phyloP scores from a whole-genome alignment of 169 alveolate species.

The Cryptosporidium canis region DNA sequence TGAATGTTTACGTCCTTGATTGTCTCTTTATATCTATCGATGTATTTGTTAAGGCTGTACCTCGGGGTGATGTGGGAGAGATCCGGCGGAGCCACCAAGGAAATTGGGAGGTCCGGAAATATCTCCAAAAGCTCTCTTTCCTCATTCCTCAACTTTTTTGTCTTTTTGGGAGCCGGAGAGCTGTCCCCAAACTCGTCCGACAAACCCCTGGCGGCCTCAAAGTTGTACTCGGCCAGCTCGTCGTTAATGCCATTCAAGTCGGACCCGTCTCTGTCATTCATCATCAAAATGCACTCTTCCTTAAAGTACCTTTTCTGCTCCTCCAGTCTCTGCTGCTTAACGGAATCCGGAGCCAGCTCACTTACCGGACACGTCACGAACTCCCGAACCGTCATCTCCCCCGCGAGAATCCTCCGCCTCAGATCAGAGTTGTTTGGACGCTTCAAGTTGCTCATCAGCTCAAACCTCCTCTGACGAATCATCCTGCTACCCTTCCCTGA shows the following conservation, averaged over 20 bases:
- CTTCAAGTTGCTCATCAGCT: slow-evolving; percentile 50
- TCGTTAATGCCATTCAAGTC: slow-evolving; percentile 39
- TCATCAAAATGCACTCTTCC: slow-evolving; percentile 50
- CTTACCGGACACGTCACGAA: slow-evolving; percentile 66
- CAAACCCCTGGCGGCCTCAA: not conserved
- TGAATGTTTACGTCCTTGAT: slow-evolving; percentile 11
- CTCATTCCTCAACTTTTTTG: not conserved
- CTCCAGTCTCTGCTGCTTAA: slow-evolving; percentile 40
- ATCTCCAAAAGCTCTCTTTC: not conserved
- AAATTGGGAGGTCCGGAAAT: slow-evolving; percentile 13
- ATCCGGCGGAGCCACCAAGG: slow-evolving; percentile 24
- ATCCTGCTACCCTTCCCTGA: slow-evolving; percentile 24
- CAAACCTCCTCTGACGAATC: slow-evolving; percentile 64
- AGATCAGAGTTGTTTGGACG: slow-evolving; percentile 40
- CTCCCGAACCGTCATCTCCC: slow-evolving; percentile 57
- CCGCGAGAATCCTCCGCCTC: slow-evolving; percentile 41
- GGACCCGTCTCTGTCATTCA: not conserved
- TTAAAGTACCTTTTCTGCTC: slow-evolving; percentile 53
- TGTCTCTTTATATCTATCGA: slow-evolving; percentile 41
- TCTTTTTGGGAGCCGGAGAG: not conserved
- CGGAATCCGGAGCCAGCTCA: slow-evolving; percentile 68
- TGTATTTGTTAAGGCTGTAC: slow-evolving; percentile 19
- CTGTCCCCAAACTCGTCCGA: not conserved
- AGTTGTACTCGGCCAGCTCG: not conserved
- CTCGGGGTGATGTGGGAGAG: slow-evolving; percentile 28